Percentiles rank a stretch among this genome's conserved stretches.
Evolutionary conservation across 108 stramenopile genomes (phyloP).

Genomic region (Hondaea fermentalgiana): DNA sequence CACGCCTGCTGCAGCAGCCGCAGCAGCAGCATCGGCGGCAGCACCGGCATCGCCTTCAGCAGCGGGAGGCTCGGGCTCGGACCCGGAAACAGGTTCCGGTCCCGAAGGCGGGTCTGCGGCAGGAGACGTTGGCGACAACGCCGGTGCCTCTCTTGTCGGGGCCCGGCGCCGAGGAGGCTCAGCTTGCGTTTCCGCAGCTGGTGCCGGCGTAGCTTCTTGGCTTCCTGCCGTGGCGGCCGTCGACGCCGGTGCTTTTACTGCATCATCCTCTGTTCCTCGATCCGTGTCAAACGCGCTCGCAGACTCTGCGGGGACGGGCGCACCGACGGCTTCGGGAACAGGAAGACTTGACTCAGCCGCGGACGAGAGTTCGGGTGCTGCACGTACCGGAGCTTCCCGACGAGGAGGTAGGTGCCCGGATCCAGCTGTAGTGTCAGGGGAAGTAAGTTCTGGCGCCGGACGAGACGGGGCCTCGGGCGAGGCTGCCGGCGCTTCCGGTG

Average conservation of each 20-base stretch:
- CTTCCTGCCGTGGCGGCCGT: too few relatives aligned
- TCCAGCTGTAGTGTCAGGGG: too few relatives aligned
- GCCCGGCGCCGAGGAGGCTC: background rate
- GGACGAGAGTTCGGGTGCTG: background rate
- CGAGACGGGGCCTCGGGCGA: too few relatives aligned
- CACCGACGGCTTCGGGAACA: background rate
- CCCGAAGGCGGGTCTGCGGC: background rate
- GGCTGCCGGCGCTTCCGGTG: too few relatives aligned
- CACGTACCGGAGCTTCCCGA: background rate
- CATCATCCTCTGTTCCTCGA: background rate
- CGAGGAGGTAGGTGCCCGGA: background rate
- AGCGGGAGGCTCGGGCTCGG: too few relatives aligned
- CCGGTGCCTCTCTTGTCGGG: background rate
- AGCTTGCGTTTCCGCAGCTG: too few relatives aligned
- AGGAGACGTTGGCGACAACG: background rate
- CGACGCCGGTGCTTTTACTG: background rate
- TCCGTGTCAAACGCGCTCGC: background rate
- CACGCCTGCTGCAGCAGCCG: too few relatives aligned
- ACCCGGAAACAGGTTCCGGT: background rate
- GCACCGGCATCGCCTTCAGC: too few relatives aligned
- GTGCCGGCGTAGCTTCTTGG: too few relatives aligned
- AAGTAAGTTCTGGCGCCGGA: too few relatives aligned
- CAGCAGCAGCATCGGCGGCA: too few relatives aligned
- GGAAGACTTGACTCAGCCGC: background rate
- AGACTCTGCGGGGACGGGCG: background rate